Evolutionary conservation across 139 green algal species (phyloP).

Genomic region (Chlorella sp.): DNA sequence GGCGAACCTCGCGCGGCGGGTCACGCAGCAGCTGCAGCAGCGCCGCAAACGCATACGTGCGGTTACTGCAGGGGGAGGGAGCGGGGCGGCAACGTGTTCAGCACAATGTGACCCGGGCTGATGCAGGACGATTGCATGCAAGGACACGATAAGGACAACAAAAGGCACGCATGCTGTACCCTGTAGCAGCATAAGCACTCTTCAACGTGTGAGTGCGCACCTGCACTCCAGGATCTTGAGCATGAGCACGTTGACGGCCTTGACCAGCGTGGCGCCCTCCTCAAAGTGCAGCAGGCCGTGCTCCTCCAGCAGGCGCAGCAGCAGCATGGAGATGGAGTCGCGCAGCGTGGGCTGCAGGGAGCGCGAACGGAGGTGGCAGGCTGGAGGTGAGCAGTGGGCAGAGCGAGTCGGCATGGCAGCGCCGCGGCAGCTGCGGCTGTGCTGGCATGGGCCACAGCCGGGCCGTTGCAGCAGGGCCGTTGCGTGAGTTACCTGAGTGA

Average conservation of each 20-base stretch:
- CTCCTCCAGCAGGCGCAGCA: slow-evolving; percentile 77
- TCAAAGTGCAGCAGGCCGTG: slow-evolving; percentile 53
- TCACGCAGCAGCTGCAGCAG: slow-evolving; percentile 82
- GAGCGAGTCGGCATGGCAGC: neutral
- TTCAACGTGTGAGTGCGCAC: too few species aligned
- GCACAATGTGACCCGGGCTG: too few species aligned
- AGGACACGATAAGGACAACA: too few species aligned
- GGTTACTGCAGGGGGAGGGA: slow-evolving; percentile 46
- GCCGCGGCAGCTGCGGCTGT: neutral
- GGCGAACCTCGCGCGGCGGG: slow-evolving; percentile 29
- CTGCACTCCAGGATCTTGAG: slow-evolving; percentile 91
- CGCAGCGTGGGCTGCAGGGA: slow-evolving; percentile 51
- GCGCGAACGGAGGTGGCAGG: too few species aligned
- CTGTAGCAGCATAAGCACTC: too few species aligned
- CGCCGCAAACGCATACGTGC: slow-evolving; percentile 77
- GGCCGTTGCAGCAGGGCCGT: neutral
- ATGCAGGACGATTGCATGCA: too few species aligned
- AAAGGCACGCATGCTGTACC: too few species aligned
- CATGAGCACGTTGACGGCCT: slow-evolving; percentile 96
- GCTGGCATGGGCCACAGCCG: too few species aligned
- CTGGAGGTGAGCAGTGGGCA: too few species aligned
- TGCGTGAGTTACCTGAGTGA: slow-evolving; percentile 22
- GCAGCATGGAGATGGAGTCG: slow-evolving; percentile 61
- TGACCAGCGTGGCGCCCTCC: slow-evolving; percentile 70
- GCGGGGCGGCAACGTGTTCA: too few species aligned